Conservation (phyloP, 192 early-diverging fungal genomes). For the Phycomyces nitens region DNA sequence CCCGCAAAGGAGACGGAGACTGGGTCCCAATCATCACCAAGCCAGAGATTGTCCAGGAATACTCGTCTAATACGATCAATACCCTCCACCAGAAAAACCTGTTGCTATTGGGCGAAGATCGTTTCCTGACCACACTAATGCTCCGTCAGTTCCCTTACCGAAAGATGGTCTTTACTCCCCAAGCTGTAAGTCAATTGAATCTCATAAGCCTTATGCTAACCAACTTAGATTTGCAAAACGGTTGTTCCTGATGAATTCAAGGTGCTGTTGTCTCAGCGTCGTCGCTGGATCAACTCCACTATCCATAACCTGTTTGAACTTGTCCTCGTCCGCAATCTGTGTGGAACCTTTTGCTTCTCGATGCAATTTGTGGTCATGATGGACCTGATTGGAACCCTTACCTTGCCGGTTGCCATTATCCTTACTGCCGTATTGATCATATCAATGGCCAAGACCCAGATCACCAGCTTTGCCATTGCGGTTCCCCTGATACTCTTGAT, state of each 20-base stretch:
- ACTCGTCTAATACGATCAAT: constrained; percentile 73
- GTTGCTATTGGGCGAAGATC: constrained; percentile 84
- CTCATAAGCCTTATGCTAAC: not conserved
- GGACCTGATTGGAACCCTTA: constrained; percentile 73
- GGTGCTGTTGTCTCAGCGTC: constrained; percentile 83
- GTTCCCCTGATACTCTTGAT: constrained; percentile 73
- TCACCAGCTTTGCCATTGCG: constrained; percentile 49
- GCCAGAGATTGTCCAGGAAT: constrained; percentile 85
- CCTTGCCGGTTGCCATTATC: constrained; percentile 69
- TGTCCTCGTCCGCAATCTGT: constrained; percentile 88
- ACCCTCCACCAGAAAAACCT: constrained; percentile 87
- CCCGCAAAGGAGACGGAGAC: constrained; percentile 62
- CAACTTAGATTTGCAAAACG: constrained; percentile 63
- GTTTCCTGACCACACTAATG: constrained; percentile 87
- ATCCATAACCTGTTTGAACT: constrained; percentile 93
- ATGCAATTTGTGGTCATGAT: constrained; percentile 84
- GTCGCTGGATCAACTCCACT: constrained; percentile 97
- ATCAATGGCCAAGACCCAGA: constrained; percentile 44
- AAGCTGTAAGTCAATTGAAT: constrained; percentile 46
- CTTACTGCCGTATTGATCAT: constrained; percentile 64
- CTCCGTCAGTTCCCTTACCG: constrained; percentile 80
- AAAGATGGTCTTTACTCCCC: constrained; percentile 85
- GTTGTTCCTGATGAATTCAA: constrained; percentile 82
- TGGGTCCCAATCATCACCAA: constrained; percentile 89
- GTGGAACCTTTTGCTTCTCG: constrained; percentile 96